phyloP scores from a whole-genome alignment of 2,329 filamentous ascomycete genomes.

The Metarhizium anisopliae region DNA sequence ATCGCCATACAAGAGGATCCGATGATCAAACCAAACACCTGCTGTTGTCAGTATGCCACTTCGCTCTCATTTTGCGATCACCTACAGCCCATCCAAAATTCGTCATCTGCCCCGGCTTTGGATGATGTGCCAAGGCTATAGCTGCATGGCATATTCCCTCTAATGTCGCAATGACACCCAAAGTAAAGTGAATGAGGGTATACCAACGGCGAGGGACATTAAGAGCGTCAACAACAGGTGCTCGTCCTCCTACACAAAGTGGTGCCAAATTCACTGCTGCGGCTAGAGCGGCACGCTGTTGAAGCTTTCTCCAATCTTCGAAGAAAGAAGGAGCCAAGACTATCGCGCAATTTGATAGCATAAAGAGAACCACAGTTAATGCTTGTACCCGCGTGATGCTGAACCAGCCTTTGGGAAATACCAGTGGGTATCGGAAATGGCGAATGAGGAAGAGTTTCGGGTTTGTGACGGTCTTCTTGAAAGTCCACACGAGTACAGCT shows the following conservation, averaged over 20 bases:
- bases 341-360: not conserved
- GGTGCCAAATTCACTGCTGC: not conserved
- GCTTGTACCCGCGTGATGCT: not conserved
- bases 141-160: no score
- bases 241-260: not conserved
- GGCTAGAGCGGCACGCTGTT: not conserved
- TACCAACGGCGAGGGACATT: not conserved
- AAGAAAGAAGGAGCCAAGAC: not conserved
- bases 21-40: no score
- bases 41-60: no score
- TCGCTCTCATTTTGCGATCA: no score
- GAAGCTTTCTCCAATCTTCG: not conserved
- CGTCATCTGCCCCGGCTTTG: no score
- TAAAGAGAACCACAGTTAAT: not conserved
- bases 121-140: no score
- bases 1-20: no score
- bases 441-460: not conserved
- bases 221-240: not conserved
- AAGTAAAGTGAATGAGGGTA: not conserved
- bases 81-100: no score
- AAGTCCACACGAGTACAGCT: not conserved
- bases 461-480: not conserved
- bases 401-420: not conserved
- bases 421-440: not conserved
- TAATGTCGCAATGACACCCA: no score